Evolutionary conservation across 1,284 basidiomycete species (phyloP), one percentile per base, ranked within the genome.

Genomic region (Mycena sp.): DNA sequence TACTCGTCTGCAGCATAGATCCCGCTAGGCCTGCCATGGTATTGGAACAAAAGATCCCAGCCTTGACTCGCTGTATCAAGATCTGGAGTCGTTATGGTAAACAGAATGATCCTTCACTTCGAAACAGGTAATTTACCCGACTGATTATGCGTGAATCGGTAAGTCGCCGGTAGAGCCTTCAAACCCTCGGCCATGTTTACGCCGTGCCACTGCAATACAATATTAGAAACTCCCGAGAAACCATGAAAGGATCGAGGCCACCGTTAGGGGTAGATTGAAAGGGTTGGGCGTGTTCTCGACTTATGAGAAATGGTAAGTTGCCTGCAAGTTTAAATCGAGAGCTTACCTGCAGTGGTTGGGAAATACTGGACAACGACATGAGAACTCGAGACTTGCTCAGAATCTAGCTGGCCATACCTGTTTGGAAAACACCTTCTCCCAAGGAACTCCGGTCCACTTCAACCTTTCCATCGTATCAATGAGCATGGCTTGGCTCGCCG

Each of bases 1-100:
- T 86, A 86, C 68, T 87, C 85, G 58, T 87, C 86, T 1, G 86
- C 85, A 30, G 82, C 84, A 64, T 80, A 87, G 21, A 86, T 87
- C 4, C 85, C 85, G 6, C 84, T 85, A 0, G 86, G 85, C 2
- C 85, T 79, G 7, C 87, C 86, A 64, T 88, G 86, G 67, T 87
- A 88, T 69, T 86, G 71, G 79, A 87, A 87, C 17, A 87, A 69
- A 43, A 86, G 68, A 66, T 87, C 85, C 84, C 85, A 87, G 26
- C 61, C 63, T 35, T 53, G 38, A 25, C 85, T 86, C 16, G 83
- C 83, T 16, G 75, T 74, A 60, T 83, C 80, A n/a, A 86, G 75
- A 68, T 86, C 85, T 85, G 46, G 7, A 35, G 32, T 35, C n/a
- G 32, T 35, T 35, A 9, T 35, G 9, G 7, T 35, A 7, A 35